Evolutionary conservation across 2,329 filamentous ascomycete genomes (phyloP).

Genomic region (Ophiostoma perfectum): DNA sequence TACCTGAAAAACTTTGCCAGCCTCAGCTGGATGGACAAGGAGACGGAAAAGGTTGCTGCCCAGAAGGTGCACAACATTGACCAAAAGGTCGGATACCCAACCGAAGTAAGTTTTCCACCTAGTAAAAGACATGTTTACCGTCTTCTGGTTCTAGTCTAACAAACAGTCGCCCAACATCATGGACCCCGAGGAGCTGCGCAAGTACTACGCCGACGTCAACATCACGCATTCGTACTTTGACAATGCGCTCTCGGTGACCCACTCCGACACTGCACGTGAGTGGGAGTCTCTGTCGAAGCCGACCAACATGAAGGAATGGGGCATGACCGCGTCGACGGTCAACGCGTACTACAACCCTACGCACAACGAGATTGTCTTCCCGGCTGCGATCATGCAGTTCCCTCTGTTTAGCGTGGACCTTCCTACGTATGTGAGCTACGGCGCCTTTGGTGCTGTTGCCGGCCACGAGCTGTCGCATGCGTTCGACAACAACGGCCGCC

Average conservation of each 20-base stretch:
- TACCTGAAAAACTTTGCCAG: slow-evolving; percentile 56
- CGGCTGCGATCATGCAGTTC: slow-evolving; percentile 64
- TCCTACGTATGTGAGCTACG: slow-evolving; percentile 62
- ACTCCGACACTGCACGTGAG: slow-evolving; percentile 42
- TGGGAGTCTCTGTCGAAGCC: slow-evolving; percentile 58
- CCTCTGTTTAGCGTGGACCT: slow-evolving; percentile 59
- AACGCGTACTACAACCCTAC: slow-evolving; percentile 62
- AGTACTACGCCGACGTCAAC: slow-evolving; percentile 52
- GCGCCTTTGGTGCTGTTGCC: slow-evolving; percentile 61
- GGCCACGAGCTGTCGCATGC: slow-evolving; percentile 67
- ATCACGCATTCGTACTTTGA: slow-evolving; percentile 51
- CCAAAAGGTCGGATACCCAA: slow-evolving; percentile 64
- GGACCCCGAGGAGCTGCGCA: slow-evolving; percentile 49
- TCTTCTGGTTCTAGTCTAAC: neutral
- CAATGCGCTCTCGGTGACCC: slow-evolving; percentile 50
- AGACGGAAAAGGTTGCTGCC: slow-evolving; percentile 54
- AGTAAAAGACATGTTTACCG: neutral
- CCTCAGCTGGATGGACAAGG: slow-evolving; percentile 60
- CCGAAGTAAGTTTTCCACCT: slow-evolving; percentile 30
- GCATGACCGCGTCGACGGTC: slow-evolving; percentile 54
- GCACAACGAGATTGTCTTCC: slow-evolving; percentile 65
- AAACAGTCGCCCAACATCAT: slow-evolving; percentile 50
- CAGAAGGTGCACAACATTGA: slow-evolving; percentile 62
- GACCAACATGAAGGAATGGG: slow-evolving; percentile 56
- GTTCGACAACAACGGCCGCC: slow-evolving; percentile 61